Conservation (phyloP, 2,329 filamentous ascomycete genomes). For the Zasmidium cellare region DNA sequence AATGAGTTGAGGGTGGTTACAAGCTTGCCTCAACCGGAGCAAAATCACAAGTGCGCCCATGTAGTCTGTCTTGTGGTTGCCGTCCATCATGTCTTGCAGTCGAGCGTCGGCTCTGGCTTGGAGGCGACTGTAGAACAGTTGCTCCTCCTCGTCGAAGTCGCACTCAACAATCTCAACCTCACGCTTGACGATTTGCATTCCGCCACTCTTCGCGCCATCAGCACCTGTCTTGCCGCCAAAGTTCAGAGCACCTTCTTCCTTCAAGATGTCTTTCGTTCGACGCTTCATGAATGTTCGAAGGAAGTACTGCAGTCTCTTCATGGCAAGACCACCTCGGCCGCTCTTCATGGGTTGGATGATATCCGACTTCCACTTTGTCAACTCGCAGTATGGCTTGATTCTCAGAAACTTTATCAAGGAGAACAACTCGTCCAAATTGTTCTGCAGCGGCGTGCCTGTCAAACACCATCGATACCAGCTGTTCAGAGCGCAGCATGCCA, state of each 20-base stretch:
- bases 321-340: constrained; percentile 84
- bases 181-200: constrained; percentile 88
- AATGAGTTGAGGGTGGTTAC: constrained; percentile 88
- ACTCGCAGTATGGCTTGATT: constrained; percentile 86
- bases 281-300: constrained; percentile 96
- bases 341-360: constrained; percentile 90
- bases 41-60: constrained; percentile 90
- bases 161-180: constrained; percentile 80
- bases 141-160: constrained; percentile 76
- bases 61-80: constrained; percentile 76
- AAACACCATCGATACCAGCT: constrained; percentile 94
- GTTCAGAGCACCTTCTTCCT: constrained; percentile 77
- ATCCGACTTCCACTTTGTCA: constrained; percentile 84
- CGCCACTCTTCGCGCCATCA: constrained; percentile 57
- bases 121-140: constrained; percentile 80
- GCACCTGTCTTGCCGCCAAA: constrained; percentile 66
- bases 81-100: constrained; percentile 80
- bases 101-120: constrained; percentile 83
- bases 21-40: constrained; percentile 86
- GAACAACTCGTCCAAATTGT: constrained; percentile 94
- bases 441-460: constrained; percentile 96
- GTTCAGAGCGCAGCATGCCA: constrained; percentile 81
- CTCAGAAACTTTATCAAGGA: constrained; percentile 89
- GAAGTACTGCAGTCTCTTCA: constrained; percentile 79
- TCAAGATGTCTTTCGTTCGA: constrained; percentile 96